A percentile compares a stretch with the other conserved stretches of the same genome.
phyloP scores from a whole-genome alignment of 106 monocot genomes.

The Ottelia alismoides region DNA sequence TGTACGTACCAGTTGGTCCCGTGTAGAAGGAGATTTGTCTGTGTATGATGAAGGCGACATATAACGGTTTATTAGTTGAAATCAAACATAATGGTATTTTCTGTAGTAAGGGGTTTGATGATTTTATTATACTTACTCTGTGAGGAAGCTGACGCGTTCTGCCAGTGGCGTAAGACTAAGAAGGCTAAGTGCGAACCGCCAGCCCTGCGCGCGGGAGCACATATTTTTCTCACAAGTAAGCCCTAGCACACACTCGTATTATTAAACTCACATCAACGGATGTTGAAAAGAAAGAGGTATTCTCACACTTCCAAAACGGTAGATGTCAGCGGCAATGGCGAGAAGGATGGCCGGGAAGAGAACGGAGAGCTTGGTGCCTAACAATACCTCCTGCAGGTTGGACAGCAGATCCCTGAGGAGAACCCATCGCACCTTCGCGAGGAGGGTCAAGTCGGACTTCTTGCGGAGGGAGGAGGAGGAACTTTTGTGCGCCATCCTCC shows the following conservation, averaged over 20 bases:
- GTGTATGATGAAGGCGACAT: background rate
- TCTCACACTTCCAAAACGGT: conserved; percentile 13
- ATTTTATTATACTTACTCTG: conserved; percentile 33
- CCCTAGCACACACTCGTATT: too few relatives aligned
- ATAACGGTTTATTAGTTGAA: background rate
- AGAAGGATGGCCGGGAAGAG: conserved; percentile 35
- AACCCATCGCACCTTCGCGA: conserved; percentile 26
- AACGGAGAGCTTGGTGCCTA: conserved; percentile 26
- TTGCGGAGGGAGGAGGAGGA: conserved; percentile 52
- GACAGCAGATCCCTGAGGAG: conserved; percentile 1
- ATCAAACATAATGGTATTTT: background rate
- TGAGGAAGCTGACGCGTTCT: conserved; percentile 68
- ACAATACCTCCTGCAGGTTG: conserved; percentile 19
- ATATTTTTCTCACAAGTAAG: too few relatives aligned
- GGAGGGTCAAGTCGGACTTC: conserved; percentile 35
- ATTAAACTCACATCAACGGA: background rate
- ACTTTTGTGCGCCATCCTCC: conserved; percentile 43
- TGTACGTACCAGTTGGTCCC: conserved; percentile 55
- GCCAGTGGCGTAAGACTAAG: conserved; percentile 54
- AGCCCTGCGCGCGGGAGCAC: too few relatives aligned
- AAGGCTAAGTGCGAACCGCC: conserved; percentile 51
- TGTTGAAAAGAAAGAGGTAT: background rate
- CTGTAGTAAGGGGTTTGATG: background rate
- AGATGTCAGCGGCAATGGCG: conserved; percentile 18
- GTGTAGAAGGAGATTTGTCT: conserved; percentile 84